Conservation (phyloP, 441 rosid genomes). For the Euphorbia celastroides region DNA sequence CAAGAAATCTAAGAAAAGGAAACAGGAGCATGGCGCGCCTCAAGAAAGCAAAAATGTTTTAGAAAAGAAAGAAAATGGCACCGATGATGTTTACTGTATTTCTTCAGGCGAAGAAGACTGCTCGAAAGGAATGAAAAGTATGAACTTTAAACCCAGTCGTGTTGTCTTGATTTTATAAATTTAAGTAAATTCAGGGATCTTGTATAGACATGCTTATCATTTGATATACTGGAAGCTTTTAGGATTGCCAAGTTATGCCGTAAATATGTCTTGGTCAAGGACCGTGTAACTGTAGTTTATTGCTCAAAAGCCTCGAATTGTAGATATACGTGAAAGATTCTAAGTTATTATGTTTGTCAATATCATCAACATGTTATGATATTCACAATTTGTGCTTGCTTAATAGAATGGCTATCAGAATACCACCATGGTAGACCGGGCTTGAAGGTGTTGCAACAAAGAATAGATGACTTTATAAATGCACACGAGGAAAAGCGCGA, state of each 20-base stretch:
- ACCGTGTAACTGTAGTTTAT: neutral
- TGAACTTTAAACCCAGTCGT: conserved; percentile 12
- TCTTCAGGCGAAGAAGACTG: conserved; percentile 85
- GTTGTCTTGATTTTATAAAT: too few relatives aligned
- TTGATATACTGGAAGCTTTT: neutral
- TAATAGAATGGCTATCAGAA: conserved; percentile 72
- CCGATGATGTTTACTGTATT: conserved; percentile 51
- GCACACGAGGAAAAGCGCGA: conserved; percentile 71
- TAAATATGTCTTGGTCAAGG: neutral
- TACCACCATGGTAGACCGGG: conserved; percentile 77
- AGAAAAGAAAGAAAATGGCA: conserved; percentile 32
- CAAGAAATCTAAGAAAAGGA: conserved; percentile 52
- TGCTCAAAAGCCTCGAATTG: too few relatives aligned
- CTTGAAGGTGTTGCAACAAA: conserved; percentile 64
- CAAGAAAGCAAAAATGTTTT: conserved; percentile 19
- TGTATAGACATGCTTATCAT: neutral
- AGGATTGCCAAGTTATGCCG: neutral
- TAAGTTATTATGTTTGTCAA: neutral
- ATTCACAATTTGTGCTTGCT: conserved; percentile 18
- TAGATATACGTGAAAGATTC: too few relatives aligned
- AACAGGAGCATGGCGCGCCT: conserved; percentile 27
- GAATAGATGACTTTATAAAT: conserved; percentile 73
- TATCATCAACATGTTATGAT: neutral
- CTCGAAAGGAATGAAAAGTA: conserved; percentile 90
- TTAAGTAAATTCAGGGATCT: too few relatives aligned